Evolutionary conservation across 23 red algal genomes (phyloP).

Genomic region (Gracilaria caudata): DNA sequence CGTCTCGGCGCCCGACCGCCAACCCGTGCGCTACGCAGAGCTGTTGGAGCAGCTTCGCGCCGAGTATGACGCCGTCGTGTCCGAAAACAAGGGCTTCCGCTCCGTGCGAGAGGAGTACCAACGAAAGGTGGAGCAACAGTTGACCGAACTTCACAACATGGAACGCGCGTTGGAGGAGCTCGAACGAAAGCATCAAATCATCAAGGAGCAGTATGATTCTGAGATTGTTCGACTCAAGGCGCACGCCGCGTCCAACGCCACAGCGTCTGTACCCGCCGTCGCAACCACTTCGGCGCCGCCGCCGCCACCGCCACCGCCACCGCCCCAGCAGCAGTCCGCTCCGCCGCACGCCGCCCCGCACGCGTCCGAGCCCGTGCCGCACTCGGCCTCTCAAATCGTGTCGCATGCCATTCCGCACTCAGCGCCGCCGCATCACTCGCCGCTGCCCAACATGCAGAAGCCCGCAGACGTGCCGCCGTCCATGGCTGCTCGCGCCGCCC

Average conservation of each 20-base stretch:
- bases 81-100: slow-evolving; percentile 49
- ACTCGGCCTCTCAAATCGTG: not conserved
- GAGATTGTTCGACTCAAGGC: slow-evolving; percentile 79
- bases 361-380: not conserved
- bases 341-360: not conserved
- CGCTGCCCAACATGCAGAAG: slow-evolving; percentile 2
- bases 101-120: slow-evolving; percentile 56
- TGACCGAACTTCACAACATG: slow-evolving; percentile 57
- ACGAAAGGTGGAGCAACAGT: slow-evolving; percentile 63
- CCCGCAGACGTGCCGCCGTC: not conserved
- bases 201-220: slow-evolving; percentile 82
- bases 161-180: slow-evolving; percentile 50
- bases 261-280: not conserved
- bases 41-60: slow-evolving; percentile 43
- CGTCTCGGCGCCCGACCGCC: not conserved
- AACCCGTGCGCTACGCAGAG: slow-evolving; percentile 39
- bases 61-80: slow-evolving; percentile 55
- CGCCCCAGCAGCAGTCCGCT: not conserved
- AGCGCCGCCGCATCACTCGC: slow-evolving; percentile 23
- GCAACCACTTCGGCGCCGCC: not conserved
- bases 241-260: slow-evolving; percentile 12
- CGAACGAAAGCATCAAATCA: slow-evolving; percentile 74
- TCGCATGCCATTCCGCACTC: not conserved
- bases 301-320: slow-evolving; percentile 5
- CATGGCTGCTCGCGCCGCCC: not conserved